Conservation (phyloP, 83 land plant genomes). For the Thuja plicata region DNA sequence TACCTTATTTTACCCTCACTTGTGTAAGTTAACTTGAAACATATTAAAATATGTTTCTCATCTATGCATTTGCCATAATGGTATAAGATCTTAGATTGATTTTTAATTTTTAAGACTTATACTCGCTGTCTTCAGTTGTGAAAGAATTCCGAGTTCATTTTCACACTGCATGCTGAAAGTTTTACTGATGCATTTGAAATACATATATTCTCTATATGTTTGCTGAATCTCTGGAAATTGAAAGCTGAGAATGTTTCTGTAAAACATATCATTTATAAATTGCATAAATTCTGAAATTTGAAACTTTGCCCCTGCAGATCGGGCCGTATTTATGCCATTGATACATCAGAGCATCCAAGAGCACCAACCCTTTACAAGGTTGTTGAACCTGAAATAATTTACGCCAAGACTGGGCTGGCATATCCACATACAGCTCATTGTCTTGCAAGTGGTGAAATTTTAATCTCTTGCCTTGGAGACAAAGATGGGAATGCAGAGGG, state of each 20-base stretch:
- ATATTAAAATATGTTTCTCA: background rate
- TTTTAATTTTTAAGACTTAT: background rate
- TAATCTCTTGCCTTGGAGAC: conserved; percentile 97
- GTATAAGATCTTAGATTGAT: background rate
- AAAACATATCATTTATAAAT: background rate
- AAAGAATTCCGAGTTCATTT: background rate
- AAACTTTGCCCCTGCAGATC: conserved; percentile 51
- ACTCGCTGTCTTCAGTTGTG: background rate
- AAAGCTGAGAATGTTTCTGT: background rate
- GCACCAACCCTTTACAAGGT: conserved; percentile 81
- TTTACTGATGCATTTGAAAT: background rate
- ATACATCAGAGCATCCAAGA: conserved; percentile 73
- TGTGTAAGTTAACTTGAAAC: conserved; percentile 47
- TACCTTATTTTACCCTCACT: conserved; percentile 86
- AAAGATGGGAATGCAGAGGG: conserved; percentile 94
- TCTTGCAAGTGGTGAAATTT: conserved; percentile 89
- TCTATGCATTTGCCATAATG: background rate
- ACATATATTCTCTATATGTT: background rate
- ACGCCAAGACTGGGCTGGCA: conserved; percentile 82
- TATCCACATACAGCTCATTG: conserved; percentile 97
- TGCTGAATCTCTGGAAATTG: background rate
- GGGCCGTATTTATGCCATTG: conserved; percentile 84
- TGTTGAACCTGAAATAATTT: conserved; percentile 80
- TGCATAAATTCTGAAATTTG: background rate
- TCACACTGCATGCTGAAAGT: background rate